Percentiles rank a stretch among this genome's conserved stretches.
Evolutionary conservation across 2,329 filamentous ascomycete genomes (phyloP).

Genomic region (Didymella exigua): DNA sequence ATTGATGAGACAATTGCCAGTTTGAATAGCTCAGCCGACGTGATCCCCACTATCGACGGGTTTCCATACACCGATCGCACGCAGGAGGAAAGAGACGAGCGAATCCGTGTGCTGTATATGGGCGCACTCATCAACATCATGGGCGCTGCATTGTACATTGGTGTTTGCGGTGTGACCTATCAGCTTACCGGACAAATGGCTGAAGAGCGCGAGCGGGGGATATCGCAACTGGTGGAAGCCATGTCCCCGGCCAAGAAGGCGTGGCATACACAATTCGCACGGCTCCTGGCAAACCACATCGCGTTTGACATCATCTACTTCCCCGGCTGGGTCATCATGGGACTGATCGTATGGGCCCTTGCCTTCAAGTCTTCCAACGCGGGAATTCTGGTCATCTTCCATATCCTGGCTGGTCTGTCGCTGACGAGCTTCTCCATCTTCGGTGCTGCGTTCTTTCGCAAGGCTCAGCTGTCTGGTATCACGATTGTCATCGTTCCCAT

Average conservation of each 20-base stretch:
- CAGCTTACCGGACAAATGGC: conserved; percentile 87
- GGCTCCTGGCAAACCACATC: conserved; percentile 79
- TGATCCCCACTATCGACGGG: conserved; percentile 58
- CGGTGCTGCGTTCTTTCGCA: conserved; percentile 82
- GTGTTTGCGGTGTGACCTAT: conserved; percentile 81
- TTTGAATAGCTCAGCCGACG: conserved; percentile 52
- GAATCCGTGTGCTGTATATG: conserved; percentile 74
- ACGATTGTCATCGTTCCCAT: conserved; percentile 74
- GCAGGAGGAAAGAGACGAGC: conserved; percentile 66
- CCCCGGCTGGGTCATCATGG: conserved; percentile 81
- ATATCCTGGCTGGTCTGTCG: conserved; percentile 76
- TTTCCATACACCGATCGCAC: conserved; percentile 79
- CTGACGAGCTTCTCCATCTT: conserved; percentile 81
- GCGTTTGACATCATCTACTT: conserved; percentile 80
- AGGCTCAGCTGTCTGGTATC: conserved; percentile 86
- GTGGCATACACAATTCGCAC: conserved; percentile 78
- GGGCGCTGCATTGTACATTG: conserved; percentile 78
- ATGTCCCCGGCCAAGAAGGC: conserved; percentile 80
- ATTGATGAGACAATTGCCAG: conserved; percentile 75
- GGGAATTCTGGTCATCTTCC: conserved; percentile 61
- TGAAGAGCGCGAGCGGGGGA: conserved; percentile 82
- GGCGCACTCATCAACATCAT: conserved; percentile 75
- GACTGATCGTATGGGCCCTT: conserved; percentile 66
- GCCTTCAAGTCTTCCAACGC: conserved; percentile 57
- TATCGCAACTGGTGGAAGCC: conserved; percentile 85